Evolutionary conservation across 805 yeast genomes (phyloP).

Genomic region (Pichia pseudocactophila): DNA sequence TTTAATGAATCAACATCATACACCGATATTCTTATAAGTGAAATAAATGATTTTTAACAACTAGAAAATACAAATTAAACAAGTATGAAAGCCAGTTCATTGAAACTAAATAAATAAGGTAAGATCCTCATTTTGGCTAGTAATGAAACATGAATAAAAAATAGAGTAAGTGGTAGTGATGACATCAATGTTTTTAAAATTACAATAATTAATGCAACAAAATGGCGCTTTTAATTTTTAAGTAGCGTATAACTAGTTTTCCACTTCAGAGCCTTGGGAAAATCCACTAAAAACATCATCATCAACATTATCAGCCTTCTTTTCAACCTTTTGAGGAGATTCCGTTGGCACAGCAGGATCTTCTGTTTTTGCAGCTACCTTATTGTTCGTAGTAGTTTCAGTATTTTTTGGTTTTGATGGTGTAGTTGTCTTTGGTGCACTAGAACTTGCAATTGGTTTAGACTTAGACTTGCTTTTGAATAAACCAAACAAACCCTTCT

Average conservation of each 20-base stretch:
- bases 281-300: conserved; percentile 34
- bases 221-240: neutral
- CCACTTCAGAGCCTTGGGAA: conserved; percentile 33
- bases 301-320: conserved; percentile 10
- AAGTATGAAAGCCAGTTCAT: too few species aligned
- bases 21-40: too few species aligned
- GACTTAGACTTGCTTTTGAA: conserved; percentile 3
- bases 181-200: neutral
- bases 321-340: neutral
- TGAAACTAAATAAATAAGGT: too few species aligned
- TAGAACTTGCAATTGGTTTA: neutral
- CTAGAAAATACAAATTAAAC: too few species aligned
- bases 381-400: neutral
- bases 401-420: conserved; percentile 1
- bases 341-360: conserved; percentile 23
- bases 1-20: too few species aligned
- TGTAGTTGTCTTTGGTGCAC: neutral
- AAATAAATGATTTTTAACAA: too few species aligned
- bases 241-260: neutral
- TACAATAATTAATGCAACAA: neutral
- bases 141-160: too few species aligned
- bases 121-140: too few species aligned
- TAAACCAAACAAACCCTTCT: conserved; percentile 9
- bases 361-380: conserved; percentile 14
- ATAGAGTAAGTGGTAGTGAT: neutral